Conservation (phyloP, 257 asterid species). For the Anisodus tanguticus region DNA sequence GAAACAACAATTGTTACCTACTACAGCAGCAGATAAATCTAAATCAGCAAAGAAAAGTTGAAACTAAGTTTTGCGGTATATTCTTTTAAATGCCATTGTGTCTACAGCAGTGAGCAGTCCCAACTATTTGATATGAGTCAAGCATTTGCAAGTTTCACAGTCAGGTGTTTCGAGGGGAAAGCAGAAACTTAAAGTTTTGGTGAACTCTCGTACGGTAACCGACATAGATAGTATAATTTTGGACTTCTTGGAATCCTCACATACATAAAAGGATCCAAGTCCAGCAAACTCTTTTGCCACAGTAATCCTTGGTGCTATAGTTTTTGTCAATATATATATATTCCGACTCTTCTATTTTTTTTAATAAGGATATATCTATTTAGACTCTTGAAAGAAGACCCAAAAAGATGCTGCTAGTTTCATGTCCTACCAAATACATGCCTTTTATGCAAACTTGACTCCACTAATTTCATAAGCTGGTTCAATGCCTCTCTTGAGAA, state of each 20-base stretch:
- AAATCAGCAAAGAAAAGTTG: background rate
- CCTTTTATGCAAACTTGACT: slow-evolving; percentile 62
- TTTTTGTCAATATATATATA: too few species aligned
- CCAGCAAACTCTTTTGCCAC: background rate
- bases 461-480: slow-evolving; percentile 61
- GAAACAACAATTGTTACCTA: background rate
- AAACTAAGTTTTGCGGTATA: background rate
- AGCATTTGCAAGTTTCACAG: background rate
- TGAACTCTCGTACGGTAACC: background rate
- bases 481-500: slow-evolving; percentile 63
- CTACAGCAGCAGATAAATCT: background rate
- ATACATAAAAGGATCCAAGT: background rate
- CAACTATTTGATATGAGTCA: background rate
- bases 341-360: too few species aligned
- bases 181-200: background rate
- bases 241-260: background rate
- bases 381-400: background rate
- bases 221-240: background rate
- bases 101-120: slow-evolving; percentile 20
- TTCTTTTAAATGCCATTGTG: background rate
- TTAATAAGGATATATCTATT: background rate
- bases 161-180: background rate
- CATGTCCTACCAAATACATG: slow-evolving; percentile 37
- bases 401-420: background rate
- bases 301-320: too few species aligned